Base-by-base conservation (phyloP, 148 eudicot species). In the Fallopia convolvulus region DNA sequence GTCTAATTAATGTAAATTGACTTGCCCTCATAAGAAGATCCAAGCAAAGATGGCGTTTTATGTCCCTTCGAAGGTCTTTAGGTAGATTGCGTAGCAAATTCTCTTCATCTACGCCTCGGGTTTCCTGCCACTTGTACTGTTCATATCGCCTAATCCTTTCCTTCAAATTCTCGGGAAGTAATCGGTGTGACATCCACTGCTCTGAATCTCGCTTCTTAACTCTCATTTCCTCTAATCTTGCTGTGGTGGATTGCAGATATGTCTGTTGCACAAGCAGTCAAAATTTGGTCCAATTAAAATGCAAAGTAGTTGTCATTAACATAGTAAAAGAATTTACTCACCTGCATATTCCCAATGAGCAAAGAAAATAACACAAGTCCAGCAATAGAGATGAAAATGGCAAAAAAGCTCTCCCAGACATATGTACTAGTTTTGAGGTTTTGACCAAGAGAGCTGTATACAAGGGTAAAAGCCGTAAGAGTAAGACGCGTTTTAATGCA, bases 291-390 rank as follows among this genome's bases (percentile, higher is more conserved):
- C 36, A 26, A 23, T 15, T 23, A 15, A 61, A 2, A 61, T 61
- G 68, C 68, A 58, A 58, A 9, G 32, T 61, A 23, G 13, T 61
- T 9, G 13, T 61, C 8, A 61, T 26, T 23, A 23, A 23, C 33
- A 61, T 61, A 20, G 11, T 39, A 23, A 17, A 7, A 18, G 36
- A n/a, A 33, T 26, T 21, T 32, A 84, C 92, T 8, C 36, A 92
- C 97, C 97, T 94, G 98, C 98, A 94, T 94, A 84, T 94, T 94
- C 74, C 98, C 98, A 56, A 94, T 94, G 73, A 94, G 92, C 81
- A 92, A 87, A 2, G 95, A 84, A 83, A 94, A 94, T 74, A 94
- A 79, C 83, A 94, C 97, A 89, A 94, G 81, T 55, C 97, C 98
- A 70, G 90, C 75, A 55, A 94, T 88, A 50, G 93, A 88, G 77